phyloP scores from a whole-genome alignment of 768 basidiomycete species.

The Coprinopsis marcescibilis region DNA sequence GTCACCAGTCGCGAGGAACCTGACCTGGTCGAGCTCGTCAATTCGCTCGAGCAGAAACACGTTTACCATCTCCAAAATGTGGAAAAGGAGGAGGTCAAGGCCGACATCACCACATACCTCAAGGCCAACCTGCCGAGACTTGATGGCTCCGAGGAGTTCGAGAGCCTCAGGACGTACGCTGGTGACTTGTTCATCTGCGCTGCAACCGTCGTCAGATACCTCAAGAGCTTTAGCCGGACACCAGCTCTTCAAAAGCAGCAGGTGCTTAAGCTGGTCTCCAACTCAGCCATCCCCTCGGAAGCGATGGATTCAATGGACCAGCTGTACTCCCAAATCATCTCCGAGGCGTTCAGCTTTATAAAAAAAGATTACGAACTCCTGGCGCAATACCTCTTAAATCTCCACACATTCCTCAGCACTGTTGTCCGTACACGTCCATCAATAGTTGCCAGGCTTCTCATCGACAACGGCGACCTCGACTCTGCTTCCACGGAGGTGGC shows the following conservation, averaged over 20 bases:
- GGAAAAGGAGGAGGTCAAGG: neutral
- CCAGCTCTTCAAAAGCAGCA: neutral
- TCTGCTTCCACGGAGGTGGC: neutral
- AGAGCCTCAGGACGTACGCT: slow-evolving; percentile 12
- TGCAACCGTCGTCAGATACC: slow-evolving; percentile 19
- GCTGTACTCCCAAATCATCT: neutral
- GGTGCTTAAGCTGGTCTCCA: neutral
- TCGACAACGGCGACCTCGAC: too few relatives aligned
- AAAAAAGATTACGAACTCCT: slow-evolving; percentile 9
- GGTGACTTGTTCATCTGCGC: slow-evolving; percentile 25
- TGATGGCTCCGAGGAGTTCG: slow-evolving; percentile 12
- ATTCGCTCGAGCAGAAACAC: slow-evolving; percentile 2
- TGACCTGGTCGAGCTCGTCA: slow-evolving; percentile 11
- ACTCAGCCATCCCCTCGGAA: neutral
- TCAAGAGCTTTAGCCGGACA: slow-evolving; percentile 1
- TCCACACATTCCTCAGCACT: slow-evolving; percentile 1
- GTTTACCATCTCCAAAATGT: slow-evolving; percentile 11
- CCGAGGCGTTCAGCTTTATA: neutral
- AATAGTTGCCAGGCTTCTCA: neutral
- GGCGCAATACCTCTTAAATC: neutral
- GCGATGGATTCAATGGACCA: neutral
- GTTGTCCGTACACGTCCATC: neutral
- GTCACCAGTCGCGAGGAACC: slow-evolving; percentile 18
- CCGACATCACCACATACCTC: slow-evolving; percentile 7
- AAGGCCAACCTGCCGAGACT: slow-evolving; percentile 12